Base-by-base conservation (phyloP, 495 filamentous ascomycete species). In the Penicillium longicatenatum region DNA sequence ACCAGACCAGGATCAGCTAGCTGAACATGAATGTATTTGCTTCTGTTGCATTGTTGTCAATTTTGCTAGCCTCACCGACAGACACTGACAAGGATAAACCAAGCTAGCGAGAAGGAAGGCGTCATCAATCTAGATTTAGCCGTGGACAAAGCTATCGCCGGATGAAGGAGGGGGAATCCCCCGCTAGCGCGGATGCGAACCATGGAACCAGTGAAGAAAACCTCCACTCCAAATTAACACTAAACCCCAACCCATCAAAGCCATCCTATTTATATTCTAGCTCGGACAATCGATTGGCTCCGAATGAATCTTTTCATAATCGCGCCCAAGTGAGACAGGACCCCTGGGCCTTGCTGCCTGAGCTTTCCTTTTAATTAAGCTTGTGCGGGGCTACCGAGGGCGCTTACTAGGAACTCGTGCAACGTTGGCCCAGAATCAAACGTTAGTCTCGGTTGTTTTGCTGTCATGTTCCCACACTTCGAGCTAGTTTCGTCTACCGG, bases 291-390 rank as follows among this genome's bases (percentile, higher is more conserved):
- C 54, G 66, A 69, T 69, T 69, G 66, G 64, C 56, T 55, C n/a
- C 54, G 64, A 26, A 60, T 69, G 59, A 64, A 67, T 67, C 66
- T 69, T 48, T 54, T 57, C 35, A 47, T 57, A 54, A n/a, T n/a
- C n/a, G 53, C 51, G 57, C 61, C 55, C 58, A 58, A 55, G 55
- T 35, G 12, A 35, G 31, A 35, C 10, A 55, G 20, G 21, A 33
- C 29, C 44, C 30, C 58, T 53, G 42, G 9, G 29, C 29, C 29
- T 64, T 66, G 63, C 59, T 56, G 61, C 66, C 66, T 55, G 53
- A 55, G 53, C n/a, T n/a, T n/a, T n/a, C n/a, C n/a, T n/a, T n/a
- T 39, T 39, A 16, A 39, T 39, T 66, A 62, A 46, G 26, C 51
- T 31, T 42, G 48, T 61, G 58, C 53, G 54, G 54, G 58, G 56